Evolutionary conservation across 768 basidiomycete genomes (phyloP).

Genomic region (Tylopilus cervinicoccineus): DNA sequence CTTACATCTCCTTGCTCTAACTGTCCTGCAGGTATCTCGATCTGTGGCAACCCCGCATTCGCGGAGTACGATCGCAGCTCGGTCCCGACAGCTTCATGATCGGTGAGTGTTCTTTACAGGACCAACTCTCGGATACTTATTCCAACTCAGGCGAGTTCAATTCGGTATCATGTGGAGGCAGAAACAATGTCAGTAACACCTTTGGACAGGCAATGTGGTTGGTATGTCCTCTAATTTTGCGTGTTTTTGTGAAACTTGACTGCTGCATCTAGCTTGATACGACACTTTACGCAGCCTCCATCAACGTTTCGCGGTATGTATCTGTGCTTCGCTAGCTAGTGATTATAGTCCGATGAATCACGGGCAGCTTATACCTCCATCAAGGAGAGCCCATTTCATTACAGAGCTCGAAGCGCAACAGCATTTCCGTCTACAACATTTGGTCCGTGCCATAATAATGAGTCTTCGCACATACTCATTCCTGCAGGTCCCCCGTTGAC

Average conservation of each 20-base stretch:
- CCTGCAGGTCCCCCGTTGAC: slow-evolving; percentile 45
- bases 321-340: not conserved
- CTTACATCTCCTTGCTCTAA: not conserved
- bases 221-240: slow-evolving; percentile 26
- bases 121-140: not conserved
- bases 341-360: not conserved
- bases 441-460: slow-evolving; percentile 32
- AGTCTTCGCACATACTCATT: too few relatives aligned
- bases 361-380: slow-evolving; percentile 45
- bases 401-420: slow-evolving; percentile 46
- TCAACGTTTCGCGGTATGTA: slow-evolving; percentile 45
- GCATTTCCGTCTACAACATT: slow-evolving; percentile 42
- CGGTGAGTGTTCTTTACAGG: slow-evolving; percentile 25
- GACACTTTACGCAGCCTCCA: slow-evolving; percentile 27
- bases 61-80: slow-evolving; percentile 42
- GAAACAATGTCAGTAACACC: slow-evolving; percentile 33
- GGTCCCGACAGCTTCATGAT: slow-evolving; percentile 48
- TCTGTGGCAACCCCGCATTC: slow-evolving; percentile 51
- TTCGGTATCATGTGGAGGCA: slow-evolving; percentile 51
- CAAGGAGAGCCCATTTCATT: slow-evolving; percentile 51
- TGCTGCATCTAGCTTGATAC: slow-evolving; percentile 3
- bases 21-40: slow-evolving; percentile 42
- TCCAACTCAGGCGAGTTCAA: slow-evolving; percentile 45
- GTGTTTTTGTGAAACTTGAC: not conserved
- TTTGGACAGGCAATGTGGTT: slow-evolving; percentile 56